Evolutionary conservation across 108 stramenopile genomes (phyloP).

Genomic region (Skeletonema marinoi): DNA sequence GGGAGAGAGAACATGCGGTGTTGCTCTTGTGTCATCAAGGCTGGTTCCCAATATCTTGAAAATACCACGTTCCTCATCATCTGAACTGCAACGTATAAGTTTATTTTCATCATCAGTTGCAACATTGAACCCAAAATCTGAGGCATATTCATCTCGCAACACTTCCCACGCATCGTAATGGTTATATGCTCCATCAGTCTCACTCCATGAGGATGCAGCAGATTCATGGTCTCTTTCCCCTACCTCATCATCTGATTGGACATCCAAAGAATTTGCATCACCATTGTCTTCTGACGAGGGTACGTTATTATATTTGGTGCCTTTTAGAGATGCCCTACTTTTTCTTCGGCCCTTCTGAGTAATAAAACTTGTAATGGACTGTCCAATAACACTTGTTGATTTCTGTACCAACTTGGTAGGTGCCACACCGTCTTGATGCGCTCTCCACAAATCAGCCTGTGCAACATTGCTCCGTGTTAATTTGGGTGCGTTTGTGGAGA

Average conservation of each 20-base stretch:
- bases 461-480: slow-evolving; percentile 5
- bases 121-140: slow-evolving; percentile 75
- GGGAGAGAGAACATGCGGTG: slow-evolving; percentile 79
- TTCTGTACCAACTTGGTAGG: slow-evolving; percentile 11
- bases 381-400: neutral
- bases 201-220: slow-evolving; percentile 36
- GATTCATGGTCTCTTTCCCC: slow-evolving; percentile 28
- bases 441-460: slow-evolving; percentile 30
- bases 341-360: neutral
- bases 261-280: slow-evolving; percentile 8
- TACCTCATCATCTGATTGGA: slow-evolving; percentile 32
- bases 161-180: slow-evolving; percentile 76
- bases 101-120: slow-evolving; percentile 41
- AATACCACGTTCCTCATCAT: slow-evolving; percentile 19
- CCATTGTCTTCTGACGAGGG: neutral
- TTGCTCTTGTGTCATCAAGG: slow-evolving; percentile 54
- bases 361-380: neutral
- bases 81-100: slow-evolving; percentile 1
- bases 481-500: neutral
- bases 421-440: slow-evolving; percentile 30
- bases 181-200: slow-evolving; percentile 35
- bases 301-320: neutral
- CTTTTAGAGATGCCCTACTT: neutral
- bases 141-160: slow-evolving; percentile 71
- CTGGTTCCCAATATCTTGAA: slow-evolving; percentile 78